Base-by-base conservation (phyloP, 768 basidiomycete species). In the Crepidotus variabilis region DNA sequence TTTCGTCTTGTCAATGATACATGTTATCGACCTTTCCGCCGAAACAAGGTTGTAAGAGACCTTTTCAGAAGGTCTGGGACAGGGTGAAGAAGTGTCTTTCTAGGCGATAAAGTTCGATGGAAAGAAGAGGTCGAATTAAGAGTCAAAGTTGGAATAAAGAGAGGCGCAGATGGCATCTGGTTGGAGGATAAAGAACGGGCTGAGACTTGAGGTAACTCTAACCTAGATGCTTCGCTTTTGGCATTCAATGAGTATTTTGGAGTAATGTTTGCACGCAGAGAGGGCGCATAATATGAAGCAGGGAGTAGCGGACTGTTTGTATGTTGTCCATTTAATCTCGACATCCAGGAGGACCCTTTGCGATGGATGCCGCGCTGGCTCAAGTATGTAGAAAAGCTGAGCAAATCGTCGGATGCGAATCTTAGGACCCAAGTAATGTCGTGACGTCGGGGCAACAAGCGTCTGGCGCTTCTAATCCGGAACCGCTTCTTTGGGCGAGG, bases 241-340 rank as follows among this genome's bases (percentile, higher is more conserved):
- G 28, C 28, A 28, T 4, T 46, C 21, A 18, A 28, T 45, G 33
- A 36, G 20, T 24, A 47, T 49, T 14, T 51, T 43, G 57, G 51
- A 34, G 45, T 54, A 23, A 60, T 21, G 46, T 60, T 57, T 11
- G 63, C 54, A 7, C 66, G 67, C 21, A 68, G 59, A 35, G 48
- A 65, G 14, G 60, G 51, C 24, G 67, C 60, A 52, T 65, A 68
- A 50, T 63, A 65, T 33, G 68, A 64, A 21, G 54, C 47, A 16
- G 67, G 65, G 34, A 51, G n/a, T 47, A 20, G 24, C 23, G 10
- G 32, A 20, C 23, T 35, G 21, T 28, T 7, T 16, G 7, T n/a
- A 8, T n/a, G 49, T 47, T 56, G 51, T 50, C 3, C 39, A 22
- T 39, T 16, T 14, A 49, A 16, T 33, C n/a, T 28, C 13, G 5